Evolutionary conservation across 352 stramenopile genomes (phyloP).

Genomic region (Phytopythium vexans): DNA sequence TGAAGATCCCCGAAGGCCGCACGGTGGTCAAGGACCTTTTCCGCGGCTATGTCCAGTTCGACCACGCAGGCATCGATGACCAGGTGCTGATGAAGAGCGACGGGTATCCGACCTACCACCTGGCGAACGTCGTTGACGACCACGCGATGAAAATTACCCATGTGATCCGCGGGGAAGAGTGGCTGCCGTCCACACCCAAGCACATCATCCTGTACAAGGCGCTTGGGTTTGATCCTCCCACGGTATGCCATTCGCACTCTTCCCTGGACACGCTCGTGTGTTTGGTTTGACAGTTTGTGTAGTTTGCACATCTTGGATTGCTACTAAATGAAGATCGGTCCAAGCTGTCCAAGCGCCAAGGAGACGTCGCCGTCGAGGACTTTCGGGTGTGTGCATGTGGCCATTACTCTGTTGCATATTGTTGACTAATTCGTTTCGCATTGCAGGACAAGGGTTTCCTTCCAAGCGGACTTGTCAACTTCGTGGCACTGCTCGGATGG

Average conservation of each 20-base stretch:
- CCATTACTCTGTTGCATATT: background rate
- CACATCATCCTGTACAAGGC: conserved; percentile 90
- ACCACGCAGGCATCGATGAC: conserved; percentile 88
- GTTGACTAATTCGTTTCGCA: conserved; percentile 3
- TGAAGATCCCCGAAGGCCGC: conserved; percentile 93
- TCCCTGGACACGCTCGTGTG: background rate
- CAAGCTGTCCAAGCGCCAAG: conserved; percentile 98
- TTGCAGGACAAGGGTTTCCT: conserved; percentile 93
- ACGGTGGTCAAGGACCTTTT: conserved; percentile 95
- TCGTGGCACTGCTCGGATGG: conserved; percentile 97
- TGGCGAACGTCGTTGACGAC: conserved; percentile 96
- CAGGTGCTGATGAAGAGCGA: conserved; percentile 93
- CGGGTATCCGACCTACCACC: conserved; percentile 91
- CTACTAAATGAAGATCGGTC: conserved; percentile 97
- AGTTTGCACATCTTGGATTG: conserved; percentile 90
- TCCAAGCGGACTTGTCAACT: conserved; percentile 96
- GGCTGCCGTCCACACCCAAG: conserved; percentile 90
- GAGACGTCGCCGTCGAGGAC: conserved; percentile 96
- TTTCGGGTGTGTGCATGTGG: conserved; percentile 75
- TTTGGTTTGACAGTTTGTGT: background rate
- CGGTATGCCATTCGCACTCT: conserved; percentile 23
- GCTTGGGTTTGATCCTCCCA: conserved; percentile 68
- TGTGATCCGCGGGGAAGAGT: conserved; percentile 96
- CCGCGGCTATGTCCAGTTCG: conserved; percentile 92
- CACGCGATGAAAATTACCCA: conserved; percentile 97